These are phyloP conservation scores for Tetrahymena thermophila DNA, from an alignment of 73 alveolate genomes.

Conservation along the genomic window DNA sequence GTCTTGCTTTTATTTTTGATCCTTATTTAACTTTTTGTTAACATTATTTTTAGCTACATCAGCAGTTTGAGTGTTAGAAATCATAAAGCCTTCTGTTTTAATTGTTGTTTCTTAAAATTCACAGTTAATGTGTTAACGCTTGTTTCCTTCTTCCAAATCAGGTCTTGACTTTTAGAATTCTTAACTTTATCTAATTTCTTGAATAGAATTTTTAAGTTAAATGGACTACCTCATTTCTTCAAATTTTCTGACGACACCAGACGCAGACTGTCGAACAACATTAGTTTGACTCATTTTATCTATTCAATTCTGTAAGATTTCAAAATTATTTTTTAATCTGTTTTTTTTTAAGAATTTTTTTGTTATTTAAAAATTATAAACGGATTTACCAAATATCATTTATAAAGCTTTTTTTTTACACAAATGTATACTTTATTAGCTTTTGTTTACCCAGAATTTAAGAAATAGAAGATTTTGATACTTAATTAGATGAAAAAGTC, in stretches of 20 bases:
- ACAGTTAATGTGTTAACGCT: not conserved
- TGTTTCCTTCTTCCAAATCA: not conserved
- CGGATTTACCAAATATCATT: too few species aligned
- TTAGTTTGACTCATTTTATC: not conserved
- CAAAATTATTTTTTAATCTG: too few species aligned
- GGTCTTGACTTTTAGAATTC: not conserved
- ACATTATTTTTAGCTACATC: not conserved
- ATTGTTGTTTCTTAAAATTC: not conserved
- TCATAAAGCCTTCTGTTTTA: not conserved
- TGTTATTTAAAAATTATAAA: too few species aligned
- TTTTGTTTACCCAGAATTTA: too few species aligned
- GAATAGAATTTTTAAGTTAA: not conserved
- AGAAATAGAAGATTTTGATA: too few species aligned
- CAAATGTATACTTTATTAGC: too few species aligned
- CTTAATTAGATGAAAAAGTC: too few species aligned
- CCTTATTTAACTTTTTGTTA: not conserved
- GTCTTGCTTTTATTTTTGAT: not conserved
- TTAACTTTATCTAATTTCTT: not conserved
- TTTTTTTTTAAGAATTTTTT: too few species aligned
- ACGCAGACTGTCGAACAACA: not conserved
- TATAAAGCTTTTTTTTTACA: too few species aligned
- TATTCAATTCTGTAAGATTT: too few species aligned
- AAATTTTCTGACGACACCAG: not conserved
- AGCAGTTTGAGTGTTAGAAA: not conserved
- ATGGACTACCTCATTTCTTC: not conserved